phyloP scores from a whole-genome alignment of 73 alveolate genomes.

The Paraurostyla sp. region DNA sequence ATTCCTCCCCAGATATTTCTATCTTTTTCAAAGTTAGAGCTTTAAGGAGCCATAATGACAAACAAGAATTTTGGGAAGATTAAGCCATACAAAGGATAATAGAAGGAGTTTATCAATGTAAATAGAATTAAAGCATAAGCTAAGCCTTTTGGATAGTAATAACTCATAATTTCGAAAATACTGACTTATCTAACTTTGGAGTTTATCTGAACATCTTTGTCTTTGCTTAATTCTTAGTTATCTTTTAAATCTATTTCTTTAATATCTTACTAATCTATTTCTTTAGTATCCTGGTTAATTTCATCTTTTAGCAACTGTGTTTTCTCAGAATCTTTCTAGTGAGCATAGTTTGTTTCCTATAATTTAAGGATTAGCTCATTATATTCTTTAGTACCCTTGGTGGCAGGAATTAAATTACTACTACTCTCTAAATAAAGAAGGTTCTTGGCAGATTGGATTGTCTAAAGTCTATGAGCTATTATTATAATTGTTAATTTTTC shows the following conservation, averaged over 20 bases:
- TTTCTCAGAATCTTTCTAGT: not conserved
- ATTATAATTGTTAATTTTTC: constrained; percentile 64
- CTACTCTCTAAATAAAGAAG: not conserved
- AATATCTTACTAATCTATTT: not conserved
- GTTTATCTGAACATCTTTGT: not conserved
- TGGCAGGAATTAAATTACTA: not conserved
- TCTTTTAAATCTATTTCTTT: not conserved
- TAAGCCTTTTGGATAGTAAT: constrained; percentile 6
- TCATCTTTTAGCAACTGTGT: not conserved
- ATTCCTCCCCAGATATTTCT: constrained; percentile 42
- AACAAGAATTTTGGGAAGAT: constrained; percentile 25
- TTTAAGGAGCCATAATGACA: constrained; percentile 2
- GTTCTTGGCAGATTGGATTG: constrained; percentile 83
- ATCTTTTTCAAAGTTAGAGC: not conserved
- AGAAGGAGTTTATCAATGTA: not conserved
- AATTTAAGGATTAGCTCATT: not conserved
- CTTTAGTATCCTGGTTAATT: not conserved
- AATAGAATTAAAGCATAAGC: not conserved
- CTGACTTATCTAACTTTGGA: not conserved
- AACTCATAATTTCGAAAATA: constrained; percentile 10
- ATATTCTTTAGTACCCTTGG: constrained; percentile 24
- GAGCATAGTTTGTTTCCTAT: constrained; percentile 4
- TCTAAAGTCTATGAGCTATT: constrained; percentile 83
- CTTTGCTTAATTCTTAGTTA: not conserved
- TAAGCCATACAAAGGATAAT: constrained; percentile 7